Percentiles rank a stretch among this genome's conserved stretches.
Evolutionary conservation across 306 rosid species (phyloP).

Genomic region (Pterocarpus santalinus): DNA sequence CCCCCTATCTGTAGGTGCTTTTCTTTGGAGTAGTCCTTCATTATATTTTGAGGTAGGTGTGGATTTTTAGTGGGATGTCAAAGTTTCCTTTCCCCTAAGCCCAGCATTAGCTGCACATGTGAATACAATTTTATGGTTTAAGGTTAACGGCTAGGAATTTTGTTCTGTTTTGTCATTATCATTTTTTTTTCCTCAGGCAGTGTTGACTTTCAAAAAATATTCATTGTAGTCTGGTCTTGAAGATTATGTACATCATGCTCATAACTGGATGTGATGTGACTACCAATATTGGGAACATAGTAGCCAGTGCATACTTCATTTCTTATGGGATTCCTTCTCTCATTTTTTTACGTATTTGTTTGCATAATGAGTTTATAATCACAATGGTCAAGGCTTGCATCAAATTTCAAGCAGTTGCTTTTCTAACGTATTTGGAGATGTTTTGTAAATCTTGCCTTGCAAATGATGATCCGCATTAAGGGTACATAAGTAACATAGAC

Average conservation of each 20-base stretch:
- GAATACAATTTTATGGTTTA: constrained; percentile 11
- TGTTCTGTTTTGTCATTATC: neutral
- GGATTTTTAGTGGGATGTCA: constrained; percentile 3
- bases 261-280: constrained; percentile 9
- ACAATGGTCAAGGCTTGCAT: neutral
- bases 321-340: neutral
- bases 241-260: constrained; percentile 15
- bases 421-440: neutral
- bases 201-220: constrained; percentile 10
- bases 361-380: constrained; percentile 4
- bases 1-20: neutral
- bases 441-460: constrained; percentile 1
- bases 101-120: neutral
- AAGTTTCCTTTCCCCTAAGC: neutral
- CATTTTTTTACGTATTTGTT: neutral
- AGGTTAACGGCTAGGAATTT: constrained; percentile 33
- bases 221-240: constrained; percentile 13
- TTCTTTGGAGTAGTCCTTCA: constrained; percentile 1
- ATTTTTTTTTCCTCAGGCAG: neutral
- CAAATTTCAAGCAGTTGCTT: neutral
- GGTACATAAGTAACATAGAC: constrained; percentile 25
- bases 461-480: constrained; percentile 27
- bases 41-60: neutral
- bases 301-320: neutral
- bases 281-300: neutral